Conservation (phyloP, 2,329 filamentous ascomycete genomes). For the Fusarium pseudonygamai region DNA sequence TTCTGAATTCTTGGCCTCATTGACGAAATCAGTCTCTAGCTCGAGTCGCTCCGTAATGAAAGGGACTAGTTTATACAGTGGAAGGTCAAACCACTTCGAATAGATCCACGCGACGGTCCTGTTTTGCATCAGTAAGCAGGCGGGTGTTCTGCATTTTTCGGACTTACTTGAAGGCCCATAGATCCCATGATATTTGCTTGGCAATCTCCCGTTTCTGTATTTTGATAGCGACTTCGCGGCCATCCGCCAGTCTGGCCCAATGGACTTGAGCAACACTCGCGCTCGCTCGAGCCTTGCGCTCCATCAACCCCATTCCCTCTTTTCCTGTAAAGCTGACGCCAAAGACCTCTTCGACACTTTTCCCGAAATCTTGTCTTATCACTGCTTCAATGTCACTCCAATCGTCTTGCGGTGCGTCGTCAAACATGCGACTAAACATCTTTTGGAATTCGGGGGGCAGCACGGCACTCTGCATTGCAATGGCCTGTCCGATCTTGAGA, state of each 20-base stretch:
- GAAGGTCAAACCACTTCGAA: constrained; percentile 90
- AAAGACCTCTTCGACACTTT: constrained; percentile 88
- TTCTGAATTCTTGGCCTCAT: constrained; percentile 89
- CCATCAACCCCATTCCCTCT: constrained; percentile 72
- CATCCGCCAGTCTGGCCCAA: constrained; percentile 87
- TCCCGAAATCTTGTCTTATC: constrained; percentile 88
- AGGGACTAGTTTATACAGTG: constrained; percentile 88
- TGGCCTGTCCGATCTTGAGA: constrained; percentile 96
- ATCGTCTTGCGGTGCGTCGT: constrained; percentile 92
- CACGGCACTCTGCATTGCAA: constrained; percentile 97
- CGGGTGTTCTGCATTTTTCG: background rate
- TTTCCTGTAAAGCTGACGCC: constrained; percentile 82
- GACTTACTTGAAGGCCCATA: constrained; percentile 89
- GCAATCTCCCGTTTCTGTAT: constrained; percentile 96
- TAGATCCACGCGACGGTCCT: constrained; percentile 85
- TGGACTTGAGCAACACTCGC: constrained; percentile 97
- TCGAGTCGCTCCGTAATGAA: constrained; percentile 93
- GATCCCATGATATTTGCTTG: constrained; percentile 90
- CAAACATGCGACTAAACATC: constrained; percentile 97
- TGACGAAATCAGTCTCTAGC: constrained; percentile 93
- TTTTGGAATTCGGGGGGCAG: constrained; percentile 93
- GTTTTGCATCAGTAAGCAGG: constrained; percentile 23
- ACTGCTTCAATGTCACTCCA: constrained; percentile 89
- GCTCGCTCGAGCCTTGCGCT: constrained; percentile 72
- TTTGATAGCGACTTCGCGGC: constrained; percentile 92